Conservation (phyloP, 108 stramenopile species). For the Cyclotella baltica region DNA sequence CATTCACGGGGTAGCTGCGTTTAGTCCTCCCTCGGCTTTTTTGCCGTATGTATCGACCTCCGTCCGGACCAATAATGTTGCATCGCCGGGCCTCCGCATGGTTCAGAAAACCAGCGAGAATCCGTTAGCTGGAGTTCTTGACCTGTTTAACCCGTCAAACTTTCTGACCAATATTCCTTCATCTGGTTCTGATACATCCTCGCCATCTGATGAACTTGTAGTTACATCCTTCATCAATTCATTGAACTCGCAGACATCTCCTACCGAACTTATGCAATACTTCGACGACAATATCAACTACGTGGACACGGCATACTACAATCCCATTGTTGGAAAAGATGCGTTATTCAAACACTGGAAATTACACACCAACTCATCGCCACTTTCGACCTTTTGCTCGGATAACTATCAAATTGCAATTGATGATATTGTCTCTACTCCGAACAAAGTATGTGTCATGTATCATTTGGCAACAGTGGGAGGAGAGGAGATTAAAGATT, state of each 20-base stretch:
- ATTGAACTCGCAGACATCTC: conserved; percentile 29
- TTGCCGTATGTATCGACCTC: neutral
- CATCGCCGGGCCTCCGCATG: neutral
- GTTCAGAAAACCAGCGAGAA: neutral
- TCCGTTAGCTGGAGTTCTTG: conserved; percentile 15
- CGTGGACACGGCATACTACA: conserved; percentile 43
- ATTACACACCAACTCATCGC: conserved; percentile 32
- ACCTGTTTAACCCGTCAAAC: conserved; percentile 18
- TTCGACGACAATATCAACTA: conserved; percentile 34
- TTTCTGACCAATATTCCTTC: neutral
- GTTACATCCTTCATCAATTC: conserved; percentile 38
- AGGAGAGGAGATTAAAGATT: conserved; percentile 8
- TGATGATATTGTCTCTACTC: conserved; percentile 32
- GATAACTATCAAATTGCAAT: conserved; percentile 27
- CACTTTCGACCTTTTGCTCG: conserved; percentile 29
- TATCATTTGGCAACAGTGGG: conserved; percentile 41
- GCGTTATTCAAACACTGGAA: conserved; percentile 30
- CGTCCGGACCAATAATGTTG: neutral
- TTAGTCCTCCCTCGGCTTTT: neutral
- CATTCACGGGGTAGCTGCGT: neutral
- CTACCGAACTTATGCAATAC: conserved; percentile 15
- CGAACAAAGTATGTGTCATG: conserved; percentile 45
- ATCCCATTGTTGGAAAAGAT: conserved; percentile 39
- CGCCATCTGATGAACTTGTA: conserved; percentile 8
- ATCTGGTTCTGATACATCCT: neutral